Evolutionary conservation across 106 monocot species (phyloP), one percentile per base, ranked within the genome.

Genomic region (Dendrobium nobile): DNA sequence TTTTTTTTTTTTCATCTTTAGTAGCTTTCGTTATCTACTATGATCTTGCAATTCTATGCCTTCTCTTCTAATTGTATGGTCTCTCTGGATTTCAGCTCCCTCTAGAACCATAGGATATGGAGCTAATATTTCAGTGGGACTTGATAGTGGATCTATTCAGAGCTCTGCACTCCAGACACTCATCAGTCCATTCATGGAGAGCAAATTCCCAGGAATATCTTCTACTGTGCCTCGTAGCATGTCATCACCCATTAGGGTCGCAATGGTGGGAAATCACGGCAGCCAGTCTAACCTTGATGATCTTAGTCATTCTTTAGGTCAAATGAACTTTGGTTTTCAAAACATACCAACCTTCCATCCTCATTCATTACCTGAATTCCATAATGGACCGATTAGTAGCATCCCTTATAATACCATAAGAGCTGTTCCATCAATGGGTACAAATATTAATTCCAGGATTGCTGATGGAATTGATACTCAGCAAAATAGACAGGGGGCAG

Each of bases 351-450:
- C 80, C 20, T 77, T 91, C 22, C 93, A 88, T 80, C 86, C 91
- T 73, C 89, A 89, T 87, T 95, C 99, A 20, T 85, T 93, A 48
- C 90, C 99, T 26, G 88, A 99, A 54, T 83, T 79, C 68, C 89
- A 87, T 41, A 86, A 93, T 78, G 84, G 91, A 26, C 15, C 83
- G 10, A 44, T 22, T 6, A 84, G 75, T 83, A 81, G 90, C 3
- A 58, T 84, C 22, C 90, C 85, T 55, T 91, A 85, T 48, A 91
- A 85, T 43, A 77, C 84, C 26, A 47, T 82, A 41, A 91, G 80
- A 73, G 47, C 84, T 11, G 85, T 88, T 75, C 68, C 89, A 41
- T 67, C 87, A 11, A 61, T 86, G 83, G 85, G 84, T 45, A 81
- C 81, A 16, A 86, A 84, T 81, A 84, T 91, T 44, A 90, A 83